Base-by-base conservation (phyloP, 208 protist species). In the Leptomonas seymouri region DNA sequence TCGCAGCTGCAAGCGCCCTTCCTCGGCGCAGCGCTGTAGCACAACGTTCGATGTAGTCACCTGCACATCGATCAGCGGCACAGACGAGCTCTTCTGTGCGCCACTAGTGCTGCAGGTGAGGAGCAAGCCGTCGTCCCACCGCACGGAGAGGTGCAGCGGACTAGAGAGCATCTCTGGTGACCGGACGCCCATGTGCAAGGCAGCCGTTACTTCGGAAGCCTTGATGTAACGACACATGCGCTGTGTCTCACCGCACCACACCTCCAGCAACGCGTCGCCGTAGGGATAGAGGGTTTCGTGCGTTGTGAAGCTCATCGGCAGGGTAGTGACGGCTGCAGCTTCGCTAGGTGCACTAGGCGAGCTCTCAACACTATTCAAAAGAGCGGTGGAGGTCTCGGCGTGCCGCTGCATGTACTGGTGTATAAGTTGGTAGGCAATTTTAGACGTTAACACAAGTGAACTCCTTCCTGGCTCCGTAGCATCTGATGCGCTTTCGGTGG, bases 221-320 rank as follows among this genome's bases (percentile, higher is more conserved):
- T 85, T 85, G 41, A 91, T 81, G 71, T 91, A 95, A 28, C 85
- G 77, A 63, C 90, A 95, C 36, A 74, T 73, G 49, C 90, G 85
- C 44, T 74, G 66, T 21, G 62, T 54, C 54, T 84, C 68, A 2
- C 85, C 91, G 27, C 80, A 81, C 53, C 84, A 82, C 44, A 93
- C 81, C 80, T 95, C 90, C 36, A 95, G 64, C 31, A 95, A 42
- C n/a, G 76, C 78, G 39, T 90, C 75, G 41, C 64, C 64, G 30
- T 39, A 66, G 21, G 64, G 71, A 31, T 74, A 74, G 55, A 74
- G 60, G 15, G 74, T 74, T 42, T 79, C 67, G 67, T 79, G 67
- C 23, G 50, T 64, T n/a, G 45, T 53, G 31, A 79, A 74, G 48
- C 61, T 62, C 74, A 69, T 74, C n/a, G 62, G 63, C 46, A 67